Evolutionary conservation across 306 rosid genomes (phyloP), one percentile per base, ranked within the genome.

Genomic region (Citrullus mucosospermus): DNA sequence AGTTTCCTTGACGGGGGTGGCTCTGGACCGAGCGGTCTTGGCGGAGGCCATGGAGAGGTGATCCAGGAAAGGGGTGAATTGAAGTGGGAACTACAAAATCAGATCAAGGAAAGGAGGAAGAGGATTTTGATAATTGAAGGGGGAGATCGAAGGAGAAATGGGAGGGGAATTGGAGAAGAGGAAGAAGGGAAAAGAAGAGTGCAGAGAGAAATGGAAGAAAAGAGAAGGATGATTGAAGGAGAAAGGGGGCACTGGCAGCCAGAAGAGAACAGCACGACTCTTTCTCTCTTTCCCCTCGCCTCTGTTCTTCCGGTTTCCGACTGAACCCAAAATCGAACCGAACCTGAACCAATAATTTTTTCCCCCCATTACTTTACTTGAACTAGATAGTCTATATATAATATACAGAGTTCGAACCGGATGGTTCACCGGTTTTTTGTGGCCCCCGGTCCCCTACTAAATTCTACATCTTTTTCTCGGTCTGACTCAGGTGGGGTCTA

Each of bases 11-110:
- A 70, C 85, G 80, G 86, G 79, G 22, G 89, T 68, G 38, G 84
- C 82, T 81, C 96, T 85, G 7, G 96, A 85, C 83, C 99, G 92
- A 32, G 93, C 86, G 34, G 91, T 81, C 96, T 90, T 96, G 86
- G 61, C 91, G 81, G 92, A 74, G 68, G 97, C 90, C 97, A 91
- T 93, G 54, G 72, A 14, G 55, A 25, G 69, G 79, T 34, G 87
- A 78, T 48, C 58, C 53, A 44, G 39, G 39, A 36, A 36, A 36
- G 5, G 43, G 57, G 32, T 62, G 41, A 25, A 25, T 30, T 30
- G 53, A 78, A 78, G 34, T 15, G 12, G 12, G 28, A 67, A 3
- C 50, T 0, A 14, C 25, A 28, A 18, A 67, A 78, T 22, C 66
- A 51, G 81, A 78, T 36, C 65, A 66, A 66, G 10, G 22, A 51